Conservation (phyloP, 495 filamentous ascomycete species). For the Oidiodendron maius region DNA sequence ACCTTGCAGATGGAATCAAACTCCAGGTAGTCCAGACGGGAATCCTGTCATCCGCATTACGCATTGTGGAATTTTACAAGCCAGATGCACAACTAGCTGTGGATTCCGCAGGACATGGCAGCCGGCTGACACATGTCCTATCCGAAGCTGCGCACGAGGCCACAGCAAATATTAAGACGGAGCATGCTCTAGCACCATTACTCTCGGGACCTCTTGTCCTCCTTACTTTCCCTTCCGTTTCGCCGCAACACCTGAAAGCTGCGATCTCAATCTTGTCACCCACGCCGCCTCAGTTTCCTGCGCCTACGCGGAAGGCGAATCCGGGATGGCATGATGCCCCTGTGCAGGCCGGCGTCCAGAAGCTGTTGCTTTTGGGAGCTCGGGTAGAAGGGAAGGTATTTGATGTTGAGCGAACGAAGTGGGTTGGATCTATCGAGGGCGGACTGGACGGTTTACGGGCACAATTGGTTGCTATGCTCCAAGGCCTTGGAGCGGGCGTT, state of each 20-base stretch:
- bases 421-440: constrained; percentile 78
- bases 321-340: constrained; percentile 73
- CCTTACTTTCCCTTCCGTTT: constrained; percentile 75
- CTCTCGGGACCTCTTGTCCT: constrained; percentile 74
- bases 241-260: constrained; percentile 73
- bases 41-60: constrained; percentile 78
- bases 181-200: constrained; percentile 56
- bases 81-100: constrained; percentile 29
- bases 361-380: constrained; percentile 80
- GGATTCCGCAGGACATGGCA: constrained; percentile 21
- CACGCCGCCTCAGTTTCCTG: constrained; percentile 63
- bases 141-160: constrained; percentile 62
- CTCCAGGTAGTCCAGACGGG: constrained; percentile 80
- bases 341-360: constrained; percentile 75
- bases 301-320: constrained; percentile 65
- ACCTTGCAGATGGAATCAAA: constrained; percentile 54
- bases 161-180: constrained; percentile 43
- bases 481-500: constrained; percentile 66
- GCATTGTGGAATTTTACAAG: constrained; percentile 81
- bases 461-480: constrained; percentile 73
- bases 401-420: constrained; percentile 71
- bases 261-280: constrained; percentile 72
- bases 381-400: constrained; percentile 77
- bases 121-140: constrained; percentile 63
- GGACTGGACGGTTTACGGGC: constrained; percentile 77